phyloP scores from a whole-genome alignment of 1,284 basidiomycete species.

The Sporisorium reilianum region DNA sequence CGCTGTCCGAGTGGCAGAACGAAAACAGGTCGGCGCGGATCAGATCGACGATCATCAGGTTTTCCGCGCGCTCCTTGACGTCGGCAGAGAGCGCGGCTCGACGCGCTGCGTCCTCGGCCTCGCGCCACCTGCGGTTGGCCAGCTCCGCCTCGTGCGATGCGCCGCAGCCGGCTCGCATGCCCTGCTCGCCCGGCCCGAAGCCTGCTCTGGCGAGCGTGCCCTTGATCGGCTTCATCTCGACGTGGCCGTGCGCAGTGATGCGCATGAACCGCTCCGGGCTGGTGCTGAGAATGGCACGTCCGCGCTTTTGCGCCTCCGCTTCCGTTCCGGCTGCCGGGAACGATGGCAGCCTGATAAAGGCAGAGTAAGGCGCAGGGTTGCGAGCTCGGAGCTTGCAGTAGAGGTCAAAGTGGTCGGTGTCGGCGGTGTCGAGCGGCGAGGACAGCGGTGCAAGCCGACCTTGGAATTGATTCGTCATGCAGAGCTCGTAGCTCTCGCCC shows the following conservation, averaged over 20 bases:
- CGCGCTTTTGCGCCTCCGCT: conserved; percentile 57
- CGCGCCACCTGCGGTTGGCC: conserved; percentile 44
- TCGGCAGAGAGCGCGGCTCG: conserved; percentile 76
- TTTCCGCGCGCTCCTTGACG: conserved; percentile 93
- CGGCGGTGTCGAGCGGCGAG: conserved; percentile 10
- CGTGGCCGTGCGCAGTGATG: conserved; percentile 77
- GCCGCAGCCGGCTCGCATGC: conserved; percentile 30
- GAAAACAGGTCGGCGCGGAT: conserved; percentile 89
- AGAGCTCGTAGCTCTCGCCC: conserved; percentile 96
- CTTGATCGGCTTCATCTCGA: conserved; percentile 95
- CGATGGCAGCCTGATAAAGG: conserved; percentile 80
- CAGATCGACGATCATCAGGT: conserved; percentile 97
- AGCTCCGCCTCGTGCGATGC: conserved; percentile 29
- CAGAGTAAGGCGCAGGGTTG: conserved; percentile 93
- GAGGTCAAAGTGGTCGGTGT: conserved; percentile 55
- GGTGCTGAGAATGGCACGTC: conserved; percentile 76
- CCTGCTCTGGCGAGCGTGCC: conserved; percentile 74
- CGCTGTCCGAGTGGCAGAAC: conserved; percentile 78
- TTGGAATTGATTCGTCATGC: conserved; percentile 81
- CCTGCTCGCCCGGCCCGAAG: conserved; percentile 57
- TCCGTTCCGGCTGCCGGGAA: conserved; percentile 60
- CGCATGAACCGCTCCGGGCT: conserved; percentile 94
- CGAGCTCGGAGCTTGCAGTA: conserved; percentile 71
- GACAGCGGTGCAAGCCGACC: conserved; percentile 56
- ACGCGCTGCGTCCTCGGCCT: conserved; percentile 68